Conservation (phyloP, 768 basidiomycete species). For the Suillus lakei region DNA sequence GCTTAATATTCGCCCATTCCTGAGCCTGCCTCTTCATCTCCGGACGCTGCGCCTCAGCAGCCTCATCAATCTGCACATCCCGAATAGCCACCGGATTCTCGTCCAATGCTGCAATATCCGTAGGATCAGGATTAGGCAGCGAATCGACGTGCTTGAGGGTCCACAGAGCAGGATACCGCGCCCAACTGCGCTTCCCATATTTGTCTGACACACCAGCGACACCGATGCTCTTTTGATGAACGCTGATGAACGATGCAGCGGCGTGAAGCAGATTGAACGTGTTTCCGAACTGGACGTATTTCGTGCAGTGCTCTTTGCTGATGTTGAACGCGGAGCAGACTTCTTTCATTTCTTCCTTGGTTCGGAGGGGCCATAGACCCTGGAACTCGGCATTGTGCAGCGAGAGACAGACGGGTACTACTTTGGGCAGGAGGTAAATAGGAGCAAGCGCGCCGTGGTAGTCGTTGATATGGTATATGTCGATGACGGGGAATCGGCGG, state of each 20-base stretch:
- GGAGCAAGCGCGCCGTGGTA: conserved; percentile 93
- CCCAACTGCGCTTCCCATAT: conserved; percentile 97
- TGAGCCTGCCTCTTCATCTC: conserved; percentile 92
- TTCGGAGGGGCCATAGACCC: conserved; percentile 94
- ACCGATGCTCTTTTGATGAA: conserved; percentile 91
- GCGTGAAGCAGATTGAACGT: conserved; percentile 96
- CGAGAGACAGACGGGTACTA: conserved; percentile 88
- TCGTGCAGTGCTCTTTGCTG: conserved; percentile 93
- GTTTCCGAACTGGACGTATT: conserved; percentile 98
- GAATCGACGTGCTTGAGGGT: conserved; percentile 96
- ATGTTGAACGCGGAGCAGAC: conserved; percentile 98
- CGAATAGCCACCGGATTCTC: conserved; percentile 73
- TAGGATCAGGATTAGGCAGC: conserved; percentile 92
- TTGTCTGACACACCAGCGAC: conserved; percentile 98
- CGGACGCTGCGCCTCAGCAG: conserved; percentile 87
- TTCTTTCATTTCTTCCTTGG: conserved; percentile 98
- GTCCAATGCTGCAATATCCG: conserved; percentile 91
- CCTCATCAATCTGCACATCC: conserved; percentile 78
- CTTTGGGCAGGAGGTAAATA: conserved; percentile 90
- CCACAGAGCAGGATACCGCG: conserved; percentile 95
- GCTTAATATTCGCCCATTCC: conserved; percentile 93
- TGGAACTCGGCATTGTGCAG: conserved; percentile 98
- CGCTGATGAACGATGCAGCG: conserved; percentile 89
- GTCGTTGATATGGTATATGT: conserved; percentile 95
- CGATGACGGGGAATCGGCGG: conserved; percentile 82